These are phyloP conservation scores for Phaffia tasmanica DNA, from an alignment of 768 basidiomycete genomes.

Conservation along the genomic window DNA sequence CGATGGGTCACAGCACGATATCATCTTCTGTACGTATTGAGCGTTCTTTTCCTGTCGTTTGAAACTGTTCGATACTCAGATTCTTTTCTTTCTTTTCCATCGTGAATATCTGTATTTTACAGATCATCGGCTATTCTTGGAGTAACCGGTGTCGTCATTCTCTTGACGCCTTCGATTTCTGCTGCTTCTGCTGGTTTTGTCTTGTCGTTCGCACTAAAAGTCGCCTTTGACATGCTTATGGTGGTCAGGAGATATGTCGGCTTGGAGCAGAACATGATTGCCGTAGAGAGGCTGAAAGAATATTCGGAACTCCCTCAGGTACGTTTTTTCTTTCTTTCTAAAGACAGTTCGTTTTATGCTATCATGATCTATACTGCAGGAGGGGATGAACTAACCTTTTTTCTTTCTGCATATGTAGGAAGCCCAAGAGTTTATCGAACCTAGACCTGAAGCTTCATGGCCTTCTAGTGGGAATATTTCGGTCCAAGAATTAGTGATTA, in stretches of 20 bases:
- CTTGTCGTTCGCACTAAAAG: conserved; percentile 61
- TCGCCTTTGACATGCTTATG: conserved; percentile 53
- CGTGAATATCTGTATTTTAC: background rate
- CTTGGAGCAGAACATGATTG: conserved; percentile 33
- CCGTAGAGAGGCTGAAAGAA: conserved; percentile 34
- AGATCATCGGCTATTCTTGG: conserved; percentile 43
- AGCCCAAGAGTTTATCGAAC: conserved; percentile 72
- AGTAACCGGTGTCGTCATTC: conserved; percentile 55
- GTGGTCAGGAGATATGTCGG: conserved; percentile 34
- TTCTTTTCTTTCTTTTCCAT: background rate
- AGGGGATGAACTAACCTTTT: background rate
- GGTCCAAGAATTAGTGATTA: conserved; percentile 34
- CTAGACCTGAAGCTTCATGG: conserved; percentile 67
- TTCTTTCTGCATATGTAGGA: conserved; percentile 65
- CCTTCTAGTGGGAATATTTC: conserved; percentile 44
- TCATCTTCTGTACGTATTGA: conserved; percentile 61
- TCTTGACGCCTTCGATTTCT: conserved; percentile 58
- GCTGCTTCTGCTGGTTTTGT: conserved; percentile 61
- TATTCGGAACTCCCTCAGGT: conserved; percentile 26
- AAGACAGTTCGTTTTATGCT: background rate
- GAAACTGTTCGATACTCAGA: background rate
- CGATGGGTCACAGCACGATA: conserved; percentile 60
- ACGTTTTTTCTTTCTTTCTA: background rate
- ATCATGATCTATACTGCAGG: background rate
- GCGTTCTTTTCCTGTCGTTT: background rate